A percentile compares a stretch with the other conserved stretches of the same genome.
Conservation (phyloP, 441 rosid genomes). For the Corymbia calophylla region DNA sequence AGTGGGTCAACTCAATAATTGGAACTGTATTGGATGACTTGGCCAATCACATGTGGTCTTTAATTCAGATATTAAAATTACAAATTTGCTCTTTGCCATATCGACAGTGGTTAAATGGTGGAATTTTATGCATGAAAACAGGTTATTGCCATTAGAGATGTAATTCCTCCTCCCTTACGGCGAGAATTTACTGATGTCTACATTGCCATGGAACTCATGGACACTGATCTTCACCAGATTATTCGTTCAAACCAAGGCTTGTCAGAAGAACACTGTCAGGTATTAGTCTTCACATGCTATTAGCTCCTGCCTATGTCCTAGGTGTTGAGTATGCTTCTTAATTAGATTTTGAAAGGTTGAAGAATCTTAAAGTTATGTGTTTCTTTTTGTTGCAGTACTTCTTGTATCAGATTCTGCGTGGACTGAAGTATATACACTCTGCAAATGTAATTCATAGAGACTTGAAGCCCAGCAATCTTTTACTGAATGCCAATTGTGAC, state of each 20-base stretch:
- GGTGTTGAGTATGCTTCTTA: not conserved
- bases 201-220: conserved; percentile 84
- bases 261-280: conserved; percentile 98
- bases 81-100: not conserved
- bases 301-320: not conserved
- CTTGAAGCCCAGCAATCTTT: conserved; percentile 85
- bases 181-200: conserved; percentile 84
- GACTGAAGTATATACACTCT: conserved; percentile 92
- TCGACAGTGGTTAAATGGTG: not conserved
- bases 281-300: conserved; percentile 6
- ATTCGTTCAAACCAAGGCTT: conserved; percentile 82
- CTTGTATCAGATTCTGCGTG: conserved; percentile 89
- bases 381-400: conserved; percentile 55
- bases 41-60: not conserved
- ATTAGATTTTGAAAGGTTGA: not conserved
- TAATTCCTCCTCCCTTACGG: conserved; percentile 89
- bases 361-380: not conserved
- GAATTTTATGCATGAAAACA: conserved; percentile 16
- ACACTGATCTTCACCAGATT: conserved; percentile 94
- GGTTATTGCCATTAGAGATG: conserved; percentile 81
- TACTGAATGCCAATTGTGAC: conserved; percentile 88
- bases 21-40: not conserved
- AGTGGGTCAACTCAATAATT: not conserved
- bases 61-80: not conserved
- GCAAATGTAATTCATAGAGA: conserved; percentile 95